Evolutionary conservation across 2,329 filamentous ascomycete species (phyloP).

Genomic region (Proliferodiscus dingleyae): DNA sequence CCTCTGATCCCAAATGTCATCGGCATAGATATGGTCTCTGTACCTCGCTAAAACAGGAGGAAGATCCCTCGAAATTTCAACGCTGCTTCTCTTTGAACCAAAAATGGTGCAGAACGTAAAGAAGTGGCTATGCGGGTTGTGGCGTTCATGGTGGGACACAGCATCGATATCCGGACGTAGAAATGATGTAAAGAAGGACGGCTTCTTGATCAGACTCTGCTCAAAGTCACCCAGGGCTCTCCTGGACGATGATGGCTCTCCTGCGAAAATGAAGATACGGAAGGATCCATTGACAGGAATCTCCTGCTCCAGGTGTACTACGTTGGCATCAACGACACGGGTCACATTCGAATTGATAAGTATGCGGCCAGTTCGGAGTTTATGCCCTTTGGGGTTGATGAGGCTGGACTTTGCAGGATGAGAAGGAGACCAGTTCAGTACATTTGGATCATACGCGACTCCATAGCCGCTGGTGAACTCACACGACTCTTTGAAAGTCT

Average conservation of each 20-base stretch:
- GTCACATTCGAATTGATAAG: constrained; percentile 78
- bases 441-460: constrained; percentile 77
- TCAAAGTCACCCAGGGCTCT: constrained; percentile 67
- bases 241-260: constrained; percentile 53
- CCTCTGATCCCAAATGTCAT: constrained; percentile 70
- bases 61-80: constrained; percentile 68
- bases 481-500: constrained; percentile 85
- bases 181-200: constrained; percentile 69
- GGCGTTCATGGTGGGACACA: constrained; percentile 70
- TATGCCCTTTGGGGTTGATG: constrained; percentile 61
- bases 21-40: constrained; percentile 77
- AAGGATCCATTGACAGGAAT: constrained; percentile 85
- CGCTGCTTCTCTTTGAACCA: constrained; percentile 57
- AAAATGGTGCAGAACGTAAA: constrained; percentile 77
- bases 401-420: constrained; percentile 68
- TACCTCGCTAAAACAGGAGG: constrained; percentile 70
- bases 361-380: constrained; percentile 67
- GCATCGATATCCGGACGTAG: constrained; percentile 53
- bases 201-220: constrained; percentile 55
- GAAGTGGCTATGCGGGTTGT: constrained; percentile 81
- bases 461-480: constrained; percentile 92
- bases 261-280: constrained; percentile 82
- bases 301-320: constrained; percentile 86
- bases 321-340: constrained; percentile 81
- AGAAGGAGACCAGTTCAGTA: constrained; percentile 73